Percentiles rank a stretch among this genome's conserved stretches.
These are phyloP conservation scores for Stevia rebaudiana DNA, from an alignment of 140 eudicot genomes.

Conservation along the genomic window DNA sequence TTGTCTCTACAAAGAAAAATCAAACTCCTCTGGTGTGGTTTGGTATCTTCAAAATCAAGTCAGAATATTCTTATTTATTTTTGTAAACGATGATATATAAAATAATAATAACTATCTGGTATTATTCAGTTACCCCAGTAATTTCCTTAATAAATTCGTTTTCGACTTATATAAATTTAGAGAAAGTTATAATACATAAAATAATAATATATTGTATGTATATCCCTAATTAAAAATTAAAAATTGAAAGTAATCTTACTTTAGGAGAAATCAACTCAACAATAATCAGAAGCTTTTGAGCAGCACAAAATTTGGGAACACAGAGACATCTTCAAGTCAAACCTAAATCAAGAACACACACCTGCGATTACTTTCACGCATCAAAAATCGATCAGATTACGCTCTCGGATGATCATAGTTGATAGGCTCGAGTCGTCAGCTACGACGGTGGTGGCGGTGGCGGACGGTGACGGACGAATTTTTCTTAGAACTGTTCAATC, in stretches of 20 bases:
- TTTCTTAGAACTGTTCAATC: conserved; percentile 23
- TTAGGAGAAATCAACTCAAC: conserved; percentile 21
- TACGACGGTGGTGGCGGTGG: conserved; percentile 37
- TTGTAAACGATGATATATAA: too few relatives aligned
- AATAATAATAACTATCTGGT: too few relatives aligned
- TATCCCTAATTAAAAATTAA: conserved; percentile 5
- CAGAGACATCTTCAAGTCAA: conserved; percentile 30
- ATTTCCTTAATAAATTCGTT: too few relatives aligned
- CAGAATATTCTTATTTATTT: too few relatives aligned
- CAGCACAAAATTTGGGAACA: conserved; percentile 22
- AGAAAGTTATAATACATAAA: not conserved
- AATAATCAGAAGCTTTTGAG: conserved; percentile 12
- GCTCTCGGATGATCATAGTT: conserved; percentile 51
- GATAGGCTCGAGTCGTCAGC: conserved; percentile 42
- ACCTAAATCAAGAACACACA: conserved; percentile 31
- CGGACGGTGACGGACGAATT: conserved; percentile 34
- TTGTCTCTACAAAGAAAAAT: too few relatives aligned
- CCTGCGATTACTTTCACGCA: conserved; percentile 34
- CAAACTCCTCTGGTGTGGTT: too few relatives aligned
- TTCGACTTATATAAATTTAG: not conserved
- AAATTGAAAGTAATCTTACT: conserved; percentile 18
- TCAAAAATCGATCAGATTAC: conserved; percentile 17
- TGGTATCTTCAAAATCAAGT: too few relatives aligned
- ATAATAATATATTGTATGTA: not conserved
- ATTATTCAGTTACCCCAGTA: too few relatives aligned